Evolutionary conservation across 1,284 basidiomycete genomes (phyloP).

Genomic region (Marasmius tenuissimus): DNA sequence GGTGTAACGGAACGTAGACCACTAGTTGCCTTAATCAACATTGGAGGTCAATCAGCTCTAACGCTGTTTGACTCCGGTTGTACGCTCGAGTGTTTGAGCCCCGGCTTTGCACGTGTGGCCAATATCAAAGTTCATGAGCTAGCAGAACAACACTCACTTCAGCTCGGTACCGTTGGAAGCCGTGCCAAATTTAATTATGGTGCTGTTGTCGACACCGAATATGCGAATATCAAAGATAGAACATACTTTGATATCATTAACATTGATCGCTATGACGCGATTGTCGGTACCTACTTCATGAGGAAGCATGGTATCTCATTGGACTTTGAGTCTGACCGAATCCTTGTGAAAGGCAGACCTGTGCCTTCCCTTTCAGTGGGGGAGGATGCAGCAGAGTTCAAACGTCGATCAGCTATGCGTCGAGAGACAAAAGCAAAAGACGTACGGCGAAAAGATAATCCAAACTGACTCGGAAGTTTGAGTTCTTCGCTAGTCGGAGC

Average conservation of each 20-base stretch:
- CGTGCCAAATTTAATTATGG: slow-evolving; percentile 14
- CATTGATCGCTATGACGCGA: slow-evolving; percentile 28
- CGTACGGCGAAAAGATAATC: background rate
- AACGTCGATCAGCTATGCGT: slow-evolving; percentile 6
- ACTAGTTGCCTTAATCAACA: slow-evolving; percentile 5
- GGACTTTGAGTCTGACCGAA: slow-evolving; percentile 22
- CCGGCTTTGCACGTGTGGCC: slow-evolving; percentile 6
- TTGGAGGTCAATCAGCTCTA: slow-evolving; percentile 8
- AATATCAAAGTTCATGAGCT: slow-evolving; percentile 8
- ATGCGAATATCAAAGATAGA: slow-evolving; percentile 18
- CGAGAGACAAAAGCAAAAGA: background rate
- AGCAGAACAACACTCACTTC: slow-evolving; percentile 10
- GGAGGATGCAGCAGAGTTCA: slow-evolving; percentile 11
- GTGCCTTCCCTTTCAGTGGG: slow-evolving; percentile 10
- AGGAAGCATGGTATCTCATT: slow-evolving; percentile 19
- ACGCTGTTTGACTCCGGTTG: slow-evolving; percentile 16
- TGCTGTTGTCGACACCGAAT: slow-evolving; percentile 1
- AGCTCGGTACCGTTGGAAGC: slow-evolving; percentile 16
- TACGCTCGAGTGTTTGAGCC: slow-evolving; percentile 12
- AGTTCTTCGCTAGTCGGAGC: background rate
- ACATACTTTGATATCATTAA: slow-evolving; percentile 29
- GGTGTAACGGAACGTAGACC: background rate
- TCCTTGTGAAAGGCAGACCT: slow-evolving; percentile 8
- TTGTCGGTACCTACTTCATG: slow-evolving; percentile 31
- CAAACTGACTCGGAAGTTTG: background rate